These are phyloP conservation scores for Cylindricascospora bacillispora DNA, from an alignment of 1,139 yeast genomes.

Conservation along the genomic window DNA sequence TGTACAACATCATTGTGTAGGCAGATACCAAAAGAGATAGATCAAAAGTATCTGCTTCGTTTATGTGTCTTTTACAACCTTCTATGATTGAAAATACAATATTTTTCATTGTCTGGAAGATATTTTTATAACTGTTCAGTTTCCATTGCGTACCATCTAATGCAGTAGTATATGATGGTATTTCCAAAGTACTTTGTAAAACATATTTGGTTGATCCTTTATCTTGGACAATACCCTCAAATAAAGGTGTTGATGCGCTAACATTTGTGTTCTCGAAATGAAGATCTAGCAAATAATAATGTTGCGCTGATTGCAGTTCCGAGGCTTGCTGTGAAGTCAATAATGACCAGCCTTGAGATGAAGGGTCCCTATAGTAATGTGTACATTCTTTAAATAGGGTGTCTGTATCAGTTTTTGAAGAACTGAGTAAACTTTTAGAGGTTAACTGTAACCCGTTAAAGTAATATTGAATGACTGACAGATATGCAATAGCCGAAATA, in stretches of 20 bases:
- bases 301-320: slow-evolving; percentile 10
- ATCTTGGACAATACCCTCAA: slow-evolving; percentile 15
- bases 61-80: slow-evolving; percentile 41
- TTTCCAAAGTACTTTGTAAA: slow-evolving; percentile 13
- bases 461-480: slow-evolving; percentile 71
- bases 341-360: slow-evolving; percentile 13
- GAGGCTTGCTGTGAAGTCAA: slow-evolving; percentile 12
- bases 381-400: slow-evolving; percentile 18
- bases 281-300: slow-evolving; percentile 20
- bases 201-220: slow-evolving; percentile 15
- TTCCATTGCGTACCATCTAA: slow-evolving; percentile 46
- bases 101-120: slow-evolving; percentile 52
- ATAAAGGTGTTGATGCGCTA: slow-evolving; percentile 10
- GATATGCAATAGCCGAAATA: slow-evolving; percentile 70
- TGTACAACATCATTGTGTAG: slow-evolving; percentile 82
- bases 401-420: slow-evolving; percentile 10
- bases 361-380: slow-evolving; percentile 16
- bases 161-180: slow-evolving; percentile 22
- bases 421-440: slow-evolving; percentile 10
- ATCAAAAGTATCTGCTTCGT: slow-evolving; percentile 80
- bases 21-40: slow-evolving; percentile 70
- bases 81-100: slow-evolving; percentile 37
- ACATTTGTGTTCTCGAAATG: slow-evolving; percentile 13
- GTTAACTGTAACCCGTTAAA: slow-evolving; percentile 28
- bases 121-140: slow-evolving; percentile 46